Evolutionary conservation across 2,329 filamentous ascomycete species (phyloP).

Genomic region (Calonectria montana): DNA sequence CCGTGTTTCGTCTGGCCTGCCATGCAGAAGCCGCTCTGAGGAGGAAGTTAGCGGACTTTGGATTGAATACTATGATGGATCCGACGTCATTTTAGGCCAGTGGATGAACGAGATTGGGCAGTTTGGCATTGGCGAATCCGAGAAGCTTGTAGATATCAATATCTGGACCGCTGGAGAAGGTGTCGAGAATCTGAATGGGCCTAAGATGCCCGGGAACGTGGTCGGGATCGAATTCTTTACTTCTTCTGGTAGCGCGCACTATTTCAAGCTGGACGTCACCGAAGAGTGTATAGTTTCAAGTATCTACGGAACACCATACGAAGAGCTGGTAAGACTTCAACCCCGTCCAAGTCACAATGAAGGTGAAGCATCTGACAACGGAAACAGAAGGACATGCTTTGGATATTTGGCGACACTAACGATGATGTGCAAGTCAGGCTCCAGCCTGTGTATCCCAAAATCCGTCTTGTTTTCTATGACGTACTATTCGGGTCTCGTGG

Average conservation of each 20-base stretch:
- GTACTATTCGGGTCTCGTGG: too few species aligned
- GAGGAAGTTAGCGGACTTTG: background rate
- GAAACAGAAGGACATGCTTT: background rate
- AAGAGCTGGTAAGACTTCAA: background rate
- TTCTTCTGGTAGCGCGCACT: background rate
- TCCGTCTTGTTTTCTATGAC: background rate
- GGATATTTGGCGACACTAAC: background rate
- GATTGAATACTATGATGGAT: background rate
- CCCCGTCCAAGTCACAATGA: too few species aligned
- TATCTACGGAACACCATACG: background rate
- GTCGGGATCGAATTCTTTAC: background rate
- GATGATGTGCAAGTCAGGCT: background rate
- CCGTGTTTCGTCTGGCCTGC: background rate
- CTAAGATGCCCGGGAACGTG: background rate
- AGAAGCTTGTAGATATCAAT: background rate
- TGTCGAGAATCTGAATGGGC: background rate
- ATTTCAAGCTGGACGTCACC: background rate
- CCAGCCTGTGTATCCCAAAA: background rate
- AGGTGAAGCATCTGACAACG: background rate
- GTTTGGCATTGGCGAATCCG: background rate
- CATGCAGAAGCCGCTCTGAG: background rate
- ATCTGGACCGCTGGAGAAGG: background rate
- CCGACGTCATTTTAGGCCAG: background rate
- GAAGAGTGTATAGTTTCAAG: too few species aligned
- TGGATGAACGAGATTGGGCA: background rate